Conservation (phyloP, 805 yeast genomes). For the Saccharomycopsis oosterbeekiorum region DNA sequence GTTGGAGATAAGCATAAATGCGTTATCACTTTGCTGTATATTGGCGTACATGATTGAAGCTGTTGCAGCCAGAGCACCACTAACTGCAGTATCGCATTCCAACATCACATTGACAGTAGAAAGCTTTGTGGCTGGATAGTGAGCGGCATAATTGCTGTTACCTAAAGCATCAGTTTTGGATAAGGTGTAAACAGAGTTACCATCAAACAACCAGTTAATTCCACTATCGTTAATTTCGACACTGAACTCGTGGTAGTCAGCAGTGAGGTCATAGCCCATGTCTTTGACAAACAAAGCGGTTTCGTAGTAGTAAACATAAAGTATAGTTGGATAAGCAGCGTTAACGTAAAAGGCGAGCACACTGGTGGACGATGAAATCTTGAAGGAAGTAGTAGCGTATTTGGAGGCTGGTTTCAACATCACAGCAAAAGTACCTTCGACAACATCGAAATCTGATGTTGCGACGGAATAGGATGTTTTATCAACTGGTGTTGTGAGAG, state of each 20-base stretch:
- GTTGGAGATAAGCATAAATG: not conserved
- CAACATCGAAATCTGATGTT: conserved; percentile 10
- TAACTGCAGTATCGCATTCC: conserved; percentile 1
- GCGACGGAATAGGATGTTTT: not conserved
- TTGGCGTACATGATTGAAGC: not conserved
- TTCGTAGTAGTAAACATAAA: not conserved
- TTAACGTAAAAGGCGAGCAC: conserved; percentile 8
- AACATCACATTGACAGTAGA: conserved; percentile 15
- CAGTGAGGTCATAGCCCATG: conserved; percentile 7
- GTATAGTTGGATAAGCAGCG: conserved; percentile 6
- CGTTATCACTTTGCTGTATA: not conserved
- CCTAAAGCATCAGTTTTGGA: conserved; percentile 3
- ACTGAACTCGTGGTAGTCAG: conserved; percentile 8
- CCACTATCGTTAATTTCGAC: not conserved
- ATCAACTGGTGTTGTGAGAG: not conserved
- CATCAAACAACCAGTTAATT: conserved; percentile 11
- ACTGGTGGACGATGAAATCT: conserved; percentile 12
- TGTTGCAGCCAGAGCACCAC: not conserved
- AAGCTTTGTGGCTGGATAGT: conserved; percentile 11
- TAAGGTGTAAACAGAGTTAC: conserved; percentile 2
- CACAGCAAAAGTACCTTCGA: conserved; percentile 8
- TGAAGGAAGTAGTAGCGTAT: conserved; percentile 12
- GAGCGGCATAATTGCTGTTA: not conserved
- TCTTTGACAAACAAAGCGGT: not conserved
- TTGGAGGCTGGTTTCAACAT: conserved; percentile 4